These are phyloP conservation scores for Phytopythium sindhum DNA, from an alignment of 352 stramenopile species.

Conservation along the genomic window DNA sequence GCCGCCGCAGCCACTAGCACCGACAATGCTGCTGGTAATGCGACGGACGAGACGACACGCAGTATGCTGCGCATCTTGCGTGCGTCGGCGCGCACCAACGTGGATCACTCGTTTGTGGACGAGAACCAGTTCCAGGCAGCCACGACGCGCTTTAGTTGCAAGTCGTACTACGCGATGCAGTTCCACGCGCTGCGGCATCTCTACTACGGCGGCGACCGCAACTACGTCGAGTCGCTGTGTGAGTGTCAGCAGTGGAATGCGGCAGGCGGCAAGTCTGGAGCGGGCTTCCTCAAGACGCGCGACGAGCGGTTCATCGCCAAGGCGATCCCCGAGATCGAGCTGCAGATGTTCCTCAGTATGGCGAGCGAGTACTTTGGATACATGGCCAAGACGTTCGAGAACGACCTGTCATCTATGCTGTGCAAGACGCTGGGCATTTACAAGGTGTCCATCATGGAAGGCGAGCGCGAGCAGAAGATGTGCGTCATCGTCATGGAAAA, in stretches of 20 bases:
- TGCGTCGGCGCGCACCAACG: constrained; percentile 69
- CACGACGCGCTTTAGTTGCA: constrained; percentile 80
- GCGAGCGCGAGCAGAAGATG: constrained; percentile 73
- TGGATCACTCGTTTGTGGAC: constrained; percentile 83
- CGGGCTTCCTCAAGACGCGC: constrained; percentile 82
- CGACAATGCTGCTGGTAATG: constrained; percentile 6
- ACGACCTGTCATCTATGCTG: constrained; percentile 84
- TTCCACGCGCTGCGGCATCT: constrained; percentile 81
- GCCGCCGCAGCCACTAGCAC: constrained; percentile 13
- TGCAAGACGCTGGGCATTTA: constrained; percentile 87
- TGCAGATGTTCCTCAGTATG: constrained; percentile 90
- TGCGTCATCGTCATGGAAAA: constrained; percentile 90
- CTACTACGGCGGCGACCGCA: constrained; percentile 81
- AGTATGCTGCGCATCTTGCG: constrained; percentile 68
- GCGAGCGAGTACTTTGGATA: constrained; percentile 89
- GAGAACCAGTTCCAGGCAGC: constrained; percentile 81
- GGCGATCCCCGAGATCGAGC: constrained; percentile 80
- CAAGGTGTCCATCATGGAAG: constrained; percentile 71
- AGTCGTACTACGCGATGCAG: constrained; percentile 89
- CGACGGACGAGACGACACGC: background rate
- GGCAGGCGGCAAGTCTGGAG: constrained; percentile 81
- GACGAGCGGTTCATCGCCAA: constrained; percentile 88
- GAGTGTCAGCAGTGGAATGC: constrained; percentile 86
- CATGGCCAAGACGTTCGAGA: constrained; percentile 86
- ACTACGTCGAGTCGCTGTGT: constrained; percentile 86